Evolutionary conservation across 768 basidiomycete genomes (phyloP).

Genomic region (Mycena rebaudengoi): DNA sequence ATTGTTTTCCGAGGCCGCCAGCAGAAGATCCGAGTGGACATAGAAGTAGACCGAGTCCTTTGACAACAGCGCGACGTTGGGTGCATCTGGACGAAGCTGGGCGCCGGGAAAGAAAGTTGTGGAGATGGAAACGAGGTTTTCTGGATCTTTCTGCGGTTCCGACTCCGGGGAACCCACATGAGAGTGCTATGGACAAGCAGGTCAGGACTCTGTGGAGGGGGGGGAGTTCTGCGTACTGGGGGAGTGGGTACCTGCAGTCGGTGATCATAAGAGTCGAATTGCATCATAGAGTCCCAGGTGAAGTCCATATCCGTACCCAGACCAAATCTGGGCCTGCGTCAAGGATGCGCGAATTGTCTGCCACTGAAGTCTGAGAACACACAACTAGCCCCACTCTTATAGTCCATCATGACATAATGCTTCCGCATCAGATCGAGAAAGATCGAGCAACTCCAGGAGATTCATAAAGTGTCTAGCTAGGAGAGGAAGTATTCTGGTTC

Average conservation of each 20-base stretch:
- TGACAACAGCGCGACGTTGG: conserved; percentile 73
- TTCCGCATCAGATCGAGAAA: no score
- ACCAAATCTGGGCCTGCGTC: no score
- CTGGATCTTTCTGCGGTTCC: conserved; percentile 45
- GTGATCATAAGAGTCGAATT: conserved; percentile 48
- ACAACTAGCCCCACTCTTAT: no score
- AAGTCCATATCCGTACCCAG: no score
- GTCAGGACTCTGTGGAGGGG: no score
- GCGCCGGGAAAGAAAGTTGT: conserved; percentile 84
- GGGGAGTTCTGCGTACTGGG: conserved; percentile 54
- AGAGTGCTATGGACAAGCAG: conserved; percentile 46
- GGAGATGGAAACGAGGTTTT: conserved; percentile 73
- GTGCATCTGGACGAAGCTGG: conserved; percentile 59
- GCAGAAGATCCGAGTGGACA: conserved; percentile 68
- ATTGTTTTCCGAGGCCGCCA: conserved; percentile 66
- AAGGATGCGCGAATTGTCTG: no score
- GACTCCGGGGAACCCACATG: conserved; percentile 53
- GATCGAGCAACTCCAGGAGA: no score
- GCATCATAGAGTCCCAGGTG: conserved; percentile 20
- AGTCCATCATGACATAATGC: no score
- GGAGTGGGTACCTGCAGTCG: conserved; percentile 66
- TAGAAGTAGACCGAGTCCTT: conserved; percentile 88
- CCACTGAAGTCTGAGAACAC: no score
- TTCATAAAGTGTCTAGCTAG: no score
- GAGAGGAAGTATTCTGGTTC: no score